phyloP scores from a whole-genome alignment of 192 early-diverging fungal species.

The Neocallimastix lanati region DNA sequence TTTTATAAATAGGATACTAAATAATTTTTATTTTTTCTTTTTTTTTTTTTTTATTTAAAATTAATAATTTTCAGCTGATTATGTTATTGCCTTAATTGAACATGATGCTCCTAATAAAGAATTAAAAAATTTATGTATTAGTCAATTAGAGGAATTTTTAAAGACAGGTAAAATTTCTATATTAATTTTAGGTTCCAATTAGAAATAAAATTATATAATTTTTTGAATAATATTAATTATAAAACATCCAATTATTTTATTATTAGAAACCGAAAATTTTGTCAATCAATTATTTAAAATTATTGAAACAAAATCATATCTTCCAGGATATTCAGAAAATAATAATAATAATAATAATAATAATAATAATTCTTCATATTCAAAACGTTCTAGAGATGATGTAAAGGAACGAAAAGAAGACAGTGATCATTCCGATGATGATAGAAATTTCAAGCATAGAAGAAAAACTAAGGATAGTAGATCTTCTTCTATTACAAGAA shows the following conservation, averaged over 20 bases:
- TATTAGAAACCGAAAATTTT: constrained; percentile 46
- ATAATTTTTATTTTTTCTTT: too few species aligned
- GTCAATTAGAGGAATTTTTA: constrained; percentile 62
- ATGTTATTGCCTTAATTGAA: constrained; percentile 54
- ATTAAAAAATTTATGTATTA: constrained; percentile 28
- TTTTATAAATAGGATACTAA: too few species aligned
- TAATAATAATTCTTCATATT: constrained; percentile 2
- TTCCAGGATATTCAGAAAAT: constrained; percentile 4
- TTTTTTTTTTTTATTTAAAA: too few species aligned
- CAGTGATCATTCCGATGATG: constrained; percentile 39
- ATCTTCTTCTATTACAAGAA: background rate
- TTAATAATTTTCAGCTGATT: constrained; percentile 13
- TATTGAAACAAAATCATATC: constrained; percentile 19
- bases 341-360: constrained; percentile 6
- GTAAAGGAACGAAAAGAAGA: background rate
- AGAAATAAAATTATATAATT: too few species aligned
- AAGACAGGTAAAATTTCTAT: constrained; percentile 17
- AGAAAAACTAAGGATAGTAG: background rate
- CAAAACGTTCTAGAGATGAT: background rate
- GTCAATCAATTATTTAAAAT: constrained; percentile 36
- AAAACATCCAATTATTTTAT: too few species aligned
- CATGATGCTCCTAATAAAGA: constrained; percentile 39
- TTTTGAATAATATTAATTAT: too few species aligned
- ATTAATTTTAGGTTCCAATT: background rate
- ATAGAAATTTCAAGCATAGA: constrained; percentile 47